Conservation (phyloP, 352 stramenopile species). For the Phytophthora syringae region DNA sequence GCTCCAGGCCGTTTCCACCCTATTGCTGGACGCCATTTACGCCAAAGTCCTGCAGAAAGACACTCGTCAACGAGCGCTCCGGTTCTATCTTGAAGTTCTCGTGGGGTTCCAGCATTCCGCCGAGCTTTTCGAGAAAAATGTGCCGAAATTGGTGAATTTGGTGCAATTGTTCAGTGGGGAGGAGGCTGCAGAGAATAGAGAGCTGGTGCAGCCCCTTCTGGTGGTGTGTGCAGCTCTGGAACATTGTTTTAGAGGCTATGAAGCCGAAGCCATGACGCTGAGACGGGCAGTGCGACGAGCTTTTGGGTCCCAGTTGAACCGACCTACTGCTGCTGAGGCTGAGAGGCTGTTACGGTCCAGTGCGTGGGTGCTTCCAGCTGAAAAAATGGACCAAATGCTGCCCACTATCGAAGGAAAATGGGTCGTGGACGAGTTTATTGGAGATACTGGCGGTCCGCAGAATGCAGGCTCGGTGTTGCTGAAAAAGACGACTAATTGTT, state of each 20-base stretch:
- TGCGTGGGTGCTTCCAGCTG: constrained; percentile 66
- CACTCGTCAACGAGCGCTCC: constrained; percentile 37
- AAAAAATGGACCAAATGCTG: constrained; percentile 51
- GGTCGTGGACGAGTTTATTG: constrained; percentile 75
- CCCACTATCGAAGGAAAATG: constrained; percentile 81
- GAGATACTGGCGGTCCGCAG: constrained; percentile 44
- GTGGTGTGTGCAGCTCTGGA: constrained; percentile 55
- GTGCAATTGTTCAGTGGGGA: constrained; percentile 47
- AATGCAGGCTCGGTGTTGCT: constrained; percentile 80
- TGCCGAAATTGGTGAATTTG: constrained; percentile 50
- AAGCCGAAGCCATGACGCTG: constrained; percentile 56
- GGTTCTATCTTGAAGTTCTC: constrained; percentile 71
- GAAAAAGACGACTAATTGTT: constrained; percentile 56
- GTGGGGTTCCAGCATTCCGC: constrained; percentile 82
- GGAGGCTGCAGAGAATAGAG: constrained; percentile 31
- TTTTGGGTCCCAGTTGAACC: constrained; percentile 40
- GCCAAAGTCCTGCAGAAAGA: constrained; percentile 35
- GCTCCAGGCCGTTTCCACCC: constrained; percentile 43
- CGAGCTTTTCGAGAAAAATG: constrained; percentile 55
- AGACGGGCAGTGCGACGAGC: constrained; percentile 42
- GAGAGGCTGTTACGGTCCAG: constrained; percentile 54
- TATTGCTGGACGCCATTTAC: constrained; percentile 52
- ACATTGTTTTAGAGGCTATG: constrained; percentile 75
- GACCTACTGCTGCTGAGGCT: constrained; percentile 48
- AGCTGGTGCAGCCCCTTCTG: constrained; percentile 41